A percentile compares a stretch with the other conserved stretches of the same genome.
Conservation (phyloP, 805 yeast species). For the Monosporozyma siamensis region DNA sequence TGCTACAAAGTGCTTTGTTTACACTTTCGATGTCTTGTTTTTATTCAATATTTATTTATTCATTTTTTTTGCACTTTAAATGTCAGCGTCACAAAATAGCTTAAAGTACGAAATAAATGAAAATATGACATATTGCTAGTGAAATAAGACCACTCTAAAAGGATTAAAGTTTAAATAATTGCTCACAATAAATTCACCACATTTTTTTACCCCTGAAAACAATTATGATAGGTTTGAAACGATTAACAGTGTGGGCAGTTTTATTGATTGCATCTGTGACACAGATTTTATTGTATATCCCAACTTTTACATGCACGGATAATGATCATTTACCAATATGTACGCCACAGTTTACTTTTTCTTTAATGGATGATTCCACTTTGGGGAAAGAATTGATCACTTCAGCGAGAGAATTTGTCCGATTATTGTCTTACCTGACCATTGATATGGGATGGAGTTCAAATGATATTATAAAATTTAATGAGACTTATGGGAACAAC, state of each 20-base stretch:
- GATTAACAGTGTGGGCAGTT: not conserved
- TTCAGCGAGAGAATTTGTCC: slow-evolving; percentile 20
- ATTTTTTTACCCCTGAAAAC: no score
- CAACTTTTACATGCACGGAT: slow-evolving; percentile 20
- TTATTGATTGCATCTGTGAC: slow-evolving; percentile 9
- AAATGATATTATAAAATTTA: slow-evolving; percentile 5
- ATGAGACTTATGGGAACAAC: not conserved
- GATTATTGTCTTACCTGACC: slow-evolving; percentile 23
- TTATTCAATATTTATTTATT: not conserved
- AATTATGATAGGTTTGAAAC: not conserved
- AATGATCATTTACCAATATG: slow-evolving; percentile 15
- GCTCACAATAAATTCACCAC: no score
- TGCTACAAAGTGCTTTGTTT: no score
- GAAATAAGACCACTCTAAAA: no score
- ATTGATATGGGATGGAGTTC: slow-evolving; percentile 24
- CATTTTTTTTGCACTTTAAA: not conserved
- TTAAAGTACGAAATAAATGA: no score
- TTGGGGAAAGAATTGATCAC: slow-evolving; percentile 13
- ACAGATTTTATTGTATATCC: slow-evolving; percentile 19
- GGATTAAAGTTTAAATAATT: no score
- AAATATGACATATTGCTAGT: no score
- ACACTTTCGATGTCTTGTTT: not conserved
- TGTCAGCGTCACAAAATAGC: no score
- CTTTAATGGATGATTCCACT: slow-evolving; percentile 16
- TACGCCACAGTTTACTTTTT: slow-evolving; percentile 22